Percentiles rank a stretch among this genome's conserved stretches.
phyloP scores from a whole-genome alignment of 176 grass and related monocot species.

The maize (Zea mays) region DNA sequence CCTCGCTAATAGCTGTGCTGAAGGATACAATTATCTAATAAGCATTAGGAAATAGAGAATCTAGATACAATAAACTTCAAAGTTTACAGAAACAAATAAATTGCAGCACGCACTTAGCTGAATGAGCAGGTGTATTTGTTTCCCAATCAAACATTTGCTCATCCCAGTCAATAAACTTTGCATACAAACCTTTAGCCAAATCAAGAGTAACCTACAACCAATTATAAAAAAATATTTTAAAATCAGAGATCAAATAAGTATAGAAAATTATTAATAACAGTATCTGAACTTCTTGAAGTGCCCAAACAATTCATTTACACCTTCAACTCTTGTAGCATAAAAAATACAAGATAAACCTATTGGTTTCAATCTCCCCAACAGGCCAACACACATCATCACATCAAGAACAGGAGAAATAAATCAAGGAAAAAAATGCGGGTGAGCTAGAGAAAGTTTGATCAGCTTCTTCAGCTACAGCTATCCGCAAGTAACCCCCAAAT shows the following conservation, averaged over 20 bases:
- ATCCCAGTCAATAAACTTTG: slow-evolving; percentile 97
- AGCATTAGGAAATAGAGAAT: slow-evolving; percentile 41
- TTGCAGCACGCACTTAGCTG: slow-evolving; percentile 62
- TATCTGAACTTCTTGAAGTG: background rate
- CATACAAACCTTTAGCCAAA: slow-evolving; percentile 82
- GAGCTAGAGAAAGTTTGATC: background rate
- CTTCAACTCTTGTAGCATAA: background rate
- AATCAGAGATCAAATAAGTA: background rate
- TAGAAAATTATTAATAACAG: slow-evolving; percentile 18
- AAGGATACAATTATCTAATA: slow-evolving; percentile 60
- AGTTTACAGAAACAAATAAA: slow-evolving; percentile 1
- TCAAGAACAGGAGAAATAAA: background rate
- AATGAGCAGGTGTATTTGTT: slow-evolving; percentile 79
- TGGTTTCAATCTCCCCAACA: background rate
- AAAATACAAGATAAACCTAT: background rate
- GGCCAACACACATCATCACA: background rate
- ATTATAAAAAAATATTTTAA: slow-evolving; percentile 25
- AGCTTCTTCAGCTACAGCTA: background rate
- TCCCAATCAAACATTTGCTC: slow-evolving; percentile 91
- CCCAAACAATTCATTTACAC: background rate
- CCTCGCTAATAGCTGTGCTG: slow-evolving; percentile 99
- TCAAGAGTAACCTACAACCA: slow-evolving; percentile 84
- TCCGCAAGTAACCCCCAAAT: background rate
- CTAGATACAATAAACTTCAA: background rate
- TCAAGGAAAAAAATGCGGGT: background rate